Percentiles rank a stretch among this genome's conserved stretches.
These are phyloP conservation scores for Zoysia matrella DNA, from an alignment of 202 grass and related monocot species.

Conservation along the genomic window DNA sequence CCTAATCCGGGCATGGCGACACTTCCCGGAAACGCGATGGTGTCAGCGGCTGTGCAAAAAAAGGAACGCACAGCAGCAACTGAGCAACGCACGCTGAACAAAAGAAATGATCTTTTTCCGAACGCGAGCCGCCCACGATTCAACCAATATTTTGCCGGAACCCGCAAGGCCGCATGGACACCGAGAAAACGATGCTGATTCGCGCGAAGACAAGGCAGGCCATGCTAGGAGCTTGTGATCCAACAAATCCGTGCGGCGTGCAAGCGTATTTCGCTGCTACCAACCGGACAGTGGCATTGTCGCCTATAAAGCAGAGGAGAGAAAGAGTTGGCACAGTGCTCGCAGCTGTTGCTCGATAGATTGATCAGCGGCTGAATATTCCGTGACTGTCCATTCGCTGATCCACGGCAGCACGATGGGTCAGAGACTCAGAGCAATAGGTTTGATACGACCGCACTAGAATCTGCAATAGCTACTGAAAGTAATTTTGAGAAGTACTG, in stretches of 20 bases:
- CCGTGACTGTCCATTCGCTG: not conserved
- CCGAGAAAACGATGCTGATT: not conserved
- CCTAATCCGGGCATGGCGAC: not conserved
- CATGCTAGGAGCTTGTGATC: not conserved
- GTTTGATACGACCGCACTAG: no score
- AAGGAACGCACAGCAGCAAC: not conserved
- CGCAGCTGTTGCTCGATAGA: slow-evolving; percentile 8
- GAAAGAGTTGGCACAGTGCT: not conserved
- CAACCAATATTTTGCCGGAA: slow-evolving; percentile 7
- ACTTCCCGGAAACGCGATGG: slow-evolving; percentile 6
- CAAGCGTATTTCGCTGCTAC: not conserved
- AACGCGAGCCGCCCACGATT: not conserved
- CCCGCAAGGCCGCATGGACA: not conserved
- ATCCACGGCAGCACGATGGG: not conserved
- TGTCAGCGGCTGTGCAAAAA: not conserved
- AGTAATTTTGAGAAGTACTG: not conserved
- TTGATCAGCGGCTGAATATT: not conserved
- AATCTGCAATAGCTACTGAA: no score
- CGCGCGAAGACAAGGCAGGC: slow-evolving; percentile 14
- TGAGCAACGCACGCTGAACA: not conserved
- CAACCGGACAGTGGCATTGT: slow-evolving; percentile 13
- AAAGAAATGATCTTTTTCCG: not conserved
- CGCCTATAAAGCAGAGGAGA: slow-evolving; percentile 5
- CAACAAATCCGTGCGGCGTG: not conserved
- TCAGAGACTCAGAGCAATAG: not conserved